Evolutionary conservation across 768 basidiomycete genomes (phyloP).

Genomic region (Amanita muscaria): DNA sequence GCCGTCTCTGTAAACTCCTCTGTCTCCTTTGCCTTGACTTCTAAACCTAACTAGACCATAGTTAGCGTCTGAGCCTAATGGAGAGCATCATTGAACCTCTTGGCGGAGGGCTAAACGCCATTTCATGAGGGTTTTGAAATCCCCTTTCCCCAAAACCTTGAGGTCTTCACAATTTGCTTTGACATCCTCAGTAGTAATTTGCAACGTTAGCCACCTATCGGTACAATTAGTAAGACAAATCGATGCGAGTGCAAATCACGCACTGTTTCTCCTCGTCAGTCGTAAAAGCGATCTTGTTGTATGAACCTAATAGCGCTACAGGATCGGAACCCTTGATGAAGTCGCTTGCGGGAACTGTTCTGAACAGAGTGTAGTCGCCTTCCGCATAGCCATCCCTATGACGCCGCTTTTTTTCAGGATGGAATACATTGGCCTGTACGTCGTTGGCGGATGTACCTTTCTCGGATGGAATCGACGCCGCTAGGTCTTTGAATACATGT

Average conservation of each 20-base stretch:
- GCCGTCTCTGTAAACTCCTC: conserved; percentile 71
- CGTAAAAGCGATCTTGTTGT: conserved; percentile 69
- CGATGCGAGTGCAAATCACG: conserved; percentile 15
- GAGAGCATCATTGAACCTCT: conserved; percentile 43
- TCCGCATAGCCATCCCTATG: conserved; percentile 93
- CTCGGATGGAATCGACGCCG: conserved; percentile 38
- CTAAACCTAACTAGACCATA: conserved; percentile 62
- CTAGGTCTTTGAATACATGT: conserved; percentile 93
- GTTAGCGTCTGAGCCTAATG: not conserved
- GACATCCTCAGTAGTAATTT: conserved; percentile 72
- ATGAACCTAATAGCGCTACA: conserved; percentile 65
- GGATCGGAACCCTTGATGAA: conserved; percentile 71
- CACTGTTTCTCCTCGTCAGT: conserved; percentile 83
- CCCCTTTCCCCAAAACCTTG: conserved; percentile 95
- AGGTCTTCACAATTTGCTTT: conserved; percentile 82
- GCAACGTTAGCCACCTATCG: conserved; percentile 63
- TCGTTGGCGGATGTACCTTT: conserved; percentile 55
- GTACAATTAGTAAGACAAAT: conserved; percentile 7
- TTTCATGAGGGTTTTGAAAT: conserved; percentile 88
- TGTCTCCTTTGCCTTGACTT: conserved; percentile 63
- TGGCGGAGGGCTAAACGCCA: conserved; percentile 86
- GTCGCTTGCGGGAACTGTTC: conserved; percentile 54
- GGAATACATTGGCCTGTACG: conserved; percentile 84
- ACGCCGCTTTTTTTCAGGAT: conserved; percentile 93
- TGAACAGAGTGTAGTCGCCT: conserved; percentile 87